These are phyloP conservation scores for Nyssa sinensis DNA, from an alignment of 148 eudicot genomes.

Conservation along the genomic window DNA sequence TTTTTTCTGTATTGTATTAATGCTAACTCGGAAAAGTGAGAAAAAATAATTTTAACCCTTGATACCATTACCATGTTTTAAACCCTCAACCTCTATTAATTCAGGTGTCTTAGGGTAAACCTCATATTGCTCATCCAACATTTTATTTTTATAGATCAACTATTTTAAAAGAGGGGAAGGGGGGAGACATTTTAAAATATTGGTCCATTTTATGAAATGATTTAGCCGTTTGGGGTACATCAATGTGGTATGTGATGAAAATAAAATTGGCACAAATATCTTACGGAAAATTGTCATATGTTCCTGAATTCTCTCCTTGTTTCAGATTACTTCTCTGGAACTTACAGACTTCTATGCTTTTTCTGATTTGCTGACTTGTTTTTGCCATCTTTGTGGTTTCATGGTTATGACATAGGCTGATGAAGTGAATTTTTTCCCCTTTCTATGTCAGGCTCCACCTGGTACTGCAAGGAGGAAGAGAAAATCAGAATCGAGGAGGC, in stretches of 20 bases:
- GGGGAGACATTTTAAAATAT: no score
- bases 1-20: no score
- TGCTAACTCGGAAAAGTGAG: no score
- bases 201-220: no score
- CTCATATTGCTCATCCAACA: background rate
- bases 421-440: background rate
- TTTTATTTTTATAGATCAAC: background rate
- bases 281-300: no score
- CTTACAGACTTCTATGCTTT: background rate
- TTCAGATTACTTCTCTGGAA: background rate
- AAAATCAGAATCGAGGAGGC: conserved; percentile 59
- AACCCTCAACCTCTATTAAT: background rate
- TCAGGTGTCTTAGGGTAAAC: background rate
- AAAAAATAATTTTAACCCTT: no score
- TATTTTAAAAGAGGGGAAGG: no score
- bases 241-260: no score
- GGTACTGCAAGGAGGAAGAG: conserved; percentile 87
- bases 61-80: background rate
- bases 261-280: no score
- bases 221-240: no score
- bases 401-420: background rate
- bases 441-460: conserved; percentile 69
- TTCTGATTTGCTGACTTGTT: background rate
- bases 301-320: no score
- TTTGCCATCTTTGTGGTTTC: conserved; percentile 4